Percentiles rank a stretch among this genome's conserved stretches.
Evolutionary conservation across 768 basidiomycete genomes (phyloP).

Genomic region (Sporobolomyces roseus): DNA sequence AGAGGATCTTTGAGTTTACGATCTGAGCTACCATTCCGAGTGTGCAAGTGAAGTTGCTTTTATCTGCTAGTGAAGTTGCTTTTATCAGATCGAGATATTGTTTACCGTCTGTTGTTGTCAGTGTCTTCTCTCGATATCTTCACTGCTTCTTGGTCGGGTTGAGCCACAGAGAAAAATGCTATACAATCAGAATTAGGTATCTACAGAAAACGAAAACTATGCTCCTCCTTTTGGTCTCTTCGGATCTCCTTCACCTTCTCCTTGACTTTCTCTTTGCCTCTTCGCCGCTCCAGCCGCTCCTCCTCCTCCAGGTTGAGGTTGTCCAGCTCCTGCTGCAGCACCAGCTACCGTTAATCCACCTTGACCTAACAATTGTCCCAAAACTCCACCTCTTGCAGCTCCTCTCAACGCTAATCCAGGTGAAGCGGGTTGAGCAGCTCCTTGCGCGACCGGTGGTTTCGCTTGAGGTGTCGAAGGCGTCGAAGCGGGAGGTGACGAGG

Average conservation of each 20-base stretch:
- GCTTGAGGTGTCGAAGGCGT: neutral
- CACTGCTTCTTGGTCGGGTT: too few relatives aligned
- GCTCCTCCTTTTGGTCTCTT: slow-evolving; percentile 31
- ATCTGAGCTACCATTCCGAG: too few relatives aligned
- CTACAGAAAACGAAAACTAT: too few relatives aligned
- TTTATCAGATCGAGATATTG: too few relatives aligned
- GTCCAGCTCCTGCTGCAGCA: neutral
- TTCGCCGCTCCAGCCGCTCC: slow-evolving; percentile 21
- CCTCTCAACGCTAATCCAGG: slow-evolving; percentile 12
- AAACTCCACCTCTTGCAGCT: slow-evolving; percentile 3
- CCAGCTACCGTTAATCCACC: slow-evolving; percentile 24
- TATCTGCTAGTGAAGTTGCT: too few relatives aligned
- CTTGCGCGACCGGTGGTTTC: neutral
- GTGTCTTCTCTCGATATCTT: too few relatives aligned
- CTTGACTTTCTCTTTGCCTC: slow-evolving; percentile 38
- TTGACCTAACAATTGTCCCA: slow-evolving; percentile 1
- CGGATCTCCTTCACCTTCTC: slow-evolving; percentile 10
- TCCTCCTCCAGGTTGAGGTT: neutral
- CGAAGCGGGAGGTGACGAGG: slow-evolving; percentile 2
- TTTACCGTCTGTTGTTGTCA: too few relatives aligned
- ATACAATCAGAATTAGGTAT: too few relatives aligned
- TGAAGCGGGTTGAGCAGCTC: neutral
- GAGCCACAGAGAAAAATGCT: too few relatives aligned
- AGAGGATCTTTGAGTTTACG: slow-evolving; percentile 15
- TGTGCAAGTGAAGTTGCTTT: too few relatives aligned